These are phyloP conservation scores for Ascobolus immersus DNA, from an alignment of 495 filamentous ascomycete species.

Conservation along the genomic window DNA sequence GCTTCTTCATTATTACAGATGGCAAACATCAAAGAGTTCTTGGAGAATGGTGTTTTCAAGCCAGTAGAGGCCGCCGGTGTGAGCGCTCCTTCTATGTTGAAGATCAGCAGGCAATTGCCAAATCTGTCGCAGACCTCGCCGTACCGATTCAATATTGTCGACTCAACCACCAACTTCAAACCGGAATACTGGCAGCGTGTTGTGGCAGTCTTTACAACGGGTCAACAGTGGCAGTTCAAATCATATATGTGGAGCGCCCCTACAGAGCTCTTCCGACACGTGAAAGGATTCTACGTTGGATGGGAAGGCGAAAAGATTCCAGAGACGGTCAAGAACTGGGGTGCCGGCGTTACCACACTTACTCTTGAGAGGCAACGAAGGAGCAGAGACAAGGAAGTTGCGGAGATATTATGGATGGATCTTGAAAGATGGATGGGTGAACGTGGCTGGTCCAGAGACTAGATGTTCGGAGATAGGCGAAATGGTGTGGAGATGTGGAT, in stretches of 20 bases:
- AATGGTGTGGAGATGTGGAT: no score
- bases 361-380: conserved; percentile 62
- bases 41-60: conserved; percentile 58
- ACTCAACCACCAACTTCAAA: conserved; percentile 78
- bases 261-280: conserved; percentile 65
- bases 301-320: conserved; percentile 71
- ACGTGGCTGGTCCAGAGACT: conserved; percentile 79
- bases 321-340: conserved; percentile 52
- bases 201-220: conserved; percentile 92
- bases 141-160: conserved; percentile 82
- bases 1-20: conserved; percentile 92
- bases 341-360: conserved; percentile 49
- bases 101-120: conserved; percentile 55
- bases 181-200: conserved; percentile 94
- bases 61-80: conserved; percentile 27
- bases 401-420: conserved; percentile 73
- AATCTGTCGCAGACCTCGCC: conserved; percentile 43
- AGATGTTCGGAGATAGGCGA: no score
- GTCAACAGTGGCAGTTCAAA: conserved; percentile 97
- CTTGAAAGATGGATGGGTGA: conserved; percentile 72
- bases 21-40: conserved; percentile 90
- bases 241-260: conserved; percentile 88
- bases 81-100: conserved; percentile 40
- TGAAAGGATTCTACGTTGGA: conserved; percentile 67
- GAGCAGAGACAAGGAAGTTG: conserved; percentile 80